Evolutionary conservation across 2,329 filamentous ascomycete species (phyloP), one percentile per base, ranked within the genome.

Genomic region (Exophiala viscosa): DNA sequence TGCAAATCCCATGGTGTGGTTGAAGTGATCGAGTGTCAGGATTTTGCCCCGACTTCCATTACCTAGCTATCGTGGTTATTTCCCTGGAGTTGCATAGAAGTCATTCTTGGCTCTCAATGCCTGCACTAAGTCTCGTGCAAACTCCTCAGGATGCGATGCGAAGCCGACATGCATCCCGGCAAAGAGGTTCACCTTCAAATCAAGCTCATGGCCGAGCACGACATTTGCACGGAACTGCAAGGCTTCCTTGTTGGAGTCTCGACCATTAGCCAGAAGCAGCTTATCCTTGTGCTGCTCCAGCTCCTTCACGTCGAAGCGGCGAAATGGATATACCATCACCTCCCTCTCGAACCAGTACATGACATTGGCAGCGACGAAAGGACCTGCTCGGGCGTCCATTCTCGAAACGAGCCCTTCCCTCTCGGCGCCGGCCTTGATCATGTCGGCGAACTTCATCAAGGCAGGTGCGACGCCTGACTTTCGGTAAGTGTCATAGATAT

Each of bases 281-380:
- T 13, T 14, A 9, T 45, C 18, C 42, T 45, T 45, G 31, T 45
- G 11, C 32, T 45, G 15, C 32, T 35, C n/a, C 32, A 45, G n/a
- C 17, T 17, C 32, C 23, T 15, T 18, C 9, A 34, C 5, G 43
- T 45, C 43, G 33, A 45, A 45, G n/a, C 33, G 14, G 23, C 33
- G 43, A 36, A 17, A 34, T 6, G 33, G 14, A 23, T 45, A 45
- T 14, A 20, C 23, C 43, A 45, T 20, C 10, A 45, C 10, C 33
- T 45, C 43, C 14, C 43, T 17, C 31, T 45, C 43, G n/a, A 45
- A 45, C 43, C 43, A 34, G 14, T 45, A 45, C 9, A 45, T 34
- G 8, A 28, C 18, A 9, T 45, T 45, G 14, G 18, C 13, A 13
- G n/a, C 33, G 23, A 45, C 31, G 15, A 33, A 33, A 11, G 43